Evolutionary conservation across 2,329 filamentous ascomycete genomes (phyloP), one percentile per base, ranked within the genome.

Genomic region (Mycocentrospora acerina): DNA sequence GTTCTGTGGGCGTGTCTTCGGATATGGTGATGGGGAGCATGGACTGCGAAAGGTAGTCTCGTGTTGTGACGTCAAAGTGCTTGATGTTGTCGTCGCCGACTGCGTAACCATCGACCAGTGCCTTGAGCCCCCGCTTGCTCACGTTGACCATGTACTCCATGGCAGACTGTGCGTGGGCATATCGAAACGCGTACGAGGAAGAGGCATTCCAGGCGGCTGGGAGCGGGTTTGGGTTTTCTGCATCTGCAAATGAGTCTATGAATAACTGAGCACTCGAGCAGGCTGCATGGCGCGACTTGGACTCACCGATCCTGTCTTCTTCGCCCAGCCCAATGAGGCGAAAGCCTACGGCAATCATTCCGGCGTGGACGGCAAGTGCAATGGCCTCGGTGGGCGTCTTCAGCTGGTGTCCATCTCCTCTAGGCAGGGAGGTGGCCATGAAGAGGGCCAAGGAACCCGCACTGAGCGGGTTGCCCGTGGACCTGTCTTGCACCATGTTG

Each of bases 101-200:
- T 2, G 81, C 89, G 27, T 95, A 75, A 3, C 85, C 90, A 55
- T 89, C 82, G 26, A 96, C 76, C 45, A 95, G 83, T n/a, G 86
- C 85, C 61, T 91, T 95, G 55, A 78, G 78, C 29, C 90, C 90
- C 55, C 96, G 78, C 36, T 89, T 81, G 64, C 85, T 89, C 46
- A 95, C 71, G 62, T 90, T 91, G 52, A 96, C 66, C 18, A 95
- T 75, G 61, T 86, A 95, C 42, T 85, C 80, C 79, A 90, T 88
- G 12, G 89, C 83, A 0, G 89, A 95, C 63, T 95, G 88, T 16
- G 80, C 75, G 67, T 96, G 90, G 3, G 82, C 81, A 71, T 97
- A 97, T 48, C 90, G 81, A 68, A 97, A 96, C 39, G 85, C 81
- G 62, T 88, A 85, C 31, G 75, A 73, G 11, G 83, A 82, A 45